Base-by-base conservation (phyloP, 106 monocot species). In the Acorus calamus region DNA sequence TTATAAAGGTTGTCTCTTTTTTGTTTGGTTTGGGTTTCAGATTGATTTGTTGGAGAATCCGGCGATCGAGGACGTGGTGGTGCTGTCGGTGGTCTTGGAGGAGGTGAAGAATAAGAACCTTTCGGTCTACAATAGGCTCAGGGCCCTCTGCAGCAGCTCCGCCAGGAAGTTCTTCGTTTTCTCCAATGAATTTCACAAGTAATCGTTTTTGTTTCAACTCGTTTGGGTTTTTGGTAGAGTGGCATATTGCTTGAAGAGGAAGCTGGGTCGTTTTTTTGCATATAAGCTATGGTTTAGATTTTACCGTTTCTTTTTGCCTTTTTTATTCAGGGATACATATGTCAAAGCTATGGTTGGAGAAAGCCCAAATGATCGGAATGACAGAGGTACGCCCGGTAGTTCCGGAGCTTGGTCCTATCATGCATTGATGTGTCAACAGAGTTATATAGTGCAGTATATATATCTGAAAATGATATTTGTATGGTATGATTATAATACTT, bases 11-110 rank as follows among this genome's bases (percentile, higher is more conserved):
- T 57, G 8, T 2, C 49, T 4, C 66, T 66, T 68, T 45, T 55
- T 65, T 42, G 7, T 43, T 46, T 52, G 11, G 2, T 58, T 66
- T n/a, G n/a, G n/a, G n/a, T n/a, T 68, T 44, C 56, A 98, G 98
- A 88, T 98, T 52, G 98, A 92, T 72, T 83, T 98, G 74, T 71
- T 98, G 59, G 98, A 98, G 79, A 98, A 98, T 63, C 76, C 85
- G 44, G 85, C 84, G 44, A 81, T 98, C 41, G 83, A 83, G 4
- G 74, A 98, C 49, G 92, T 98, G 10, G 83, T 86, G 45, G 69
- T 98, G 66, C 84, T 98, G 0, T 88, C 79, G 59, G 79, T 88
- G 7, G 92, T 92, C 53, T 63, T 88, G 60, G 86, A 98, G 50
- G 98, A 98, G 74, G 92, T 92, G n/a, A 84, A 77, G 67, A 88